Base-by-base conservation (phyloP, 164 flowering plant genomes). In the Euptelea pleiosperma region DNA sequence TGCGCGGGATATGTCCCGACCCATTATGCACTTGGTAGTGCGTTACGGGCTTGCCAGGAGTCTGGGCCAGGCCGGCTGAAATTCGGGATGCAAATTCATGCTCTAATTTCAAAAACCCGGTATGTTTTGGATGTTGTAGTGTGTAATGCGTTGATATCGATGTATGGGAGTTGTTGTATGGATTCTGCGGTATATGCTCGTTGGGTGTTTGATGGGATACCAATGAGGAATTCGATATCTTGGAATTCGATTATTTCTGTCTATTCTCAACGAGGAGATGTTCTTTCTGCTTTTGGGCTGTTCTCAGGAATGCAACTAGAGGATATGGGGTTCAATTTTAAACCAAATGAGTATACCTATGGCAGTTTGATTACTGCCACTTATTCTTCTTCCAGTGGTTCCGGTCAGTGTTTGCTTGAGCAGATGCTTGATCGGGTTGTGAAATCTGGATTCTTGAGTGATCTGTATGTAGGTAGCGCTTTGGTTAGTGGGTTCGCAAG, bases 401-500 rank as follows among this genome's bases (percentile, higher is more conserved):
- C 54, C 30, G 77, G 82, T 41, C 43, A 51, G 19, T 25, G 30
- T 43, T 71, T 85, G 71, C 81, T 84, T 35, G 68, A 82, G 61
- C 94, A 89, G 74, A 61, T 92, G 61, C 70, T 87, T n/a, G n/a
- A 78, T n/a, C 70, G 53, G 43, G 69, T 86, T 15, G 26, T 57
- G 22, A 86, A 82, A 62, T 76, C 79, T 53, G 97, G 98, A 31
- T 77, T 62, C 54, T 52, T 80, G 10, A 63, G 64, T 46, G 90
- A 92, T 73, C 65, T 87, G 36, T 85, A 81, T 74, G 91, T 92
- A 9, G 91, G 96, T 29, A 89, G 97, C 78, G 97, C 96, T 56
- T 65, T 92, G 61, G 82, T 86, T 29, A 84, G 82, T 77, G 88
- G 84, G 11, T 82, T 84, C 67, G 78, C 89, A 1, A 80, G 73